Conservation (phyloP, 371 early-diverging fungal genomes). For the Mucor mucedo region DNA sequence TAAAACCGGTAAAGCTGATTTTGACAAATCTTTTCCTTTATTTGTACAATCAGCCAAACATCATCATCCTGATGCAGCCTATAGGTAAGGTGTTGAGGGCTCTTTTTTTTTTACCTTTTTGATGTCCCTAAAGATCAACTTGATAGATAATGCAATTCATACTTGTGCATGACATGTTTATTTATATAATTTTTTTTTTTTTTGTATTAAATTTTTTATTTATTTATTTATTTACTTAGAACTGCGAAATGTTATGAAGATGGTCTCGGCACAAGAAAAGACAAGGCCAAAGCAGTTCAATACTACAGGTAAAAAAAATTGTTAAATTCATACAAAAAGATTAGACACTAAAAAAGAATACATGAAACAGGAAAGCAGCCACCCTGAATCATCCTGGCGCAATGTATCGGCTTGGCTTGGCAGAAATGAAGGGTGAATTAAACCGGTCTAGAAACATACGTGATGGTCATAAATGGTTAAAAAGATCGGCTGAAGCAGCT, state of each 20-base stretch:
- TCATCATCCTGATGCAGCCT: constrained; percentile 69
- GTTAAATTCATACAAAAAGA: too few relatives aligned
- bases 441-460: constrained; percentile 52
- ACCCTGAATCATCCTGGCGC: constrained; percentile 72
- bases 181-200: background rate
- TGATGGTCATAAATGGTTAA: constrained; percentile 83
- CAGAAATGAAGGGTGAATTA: constrained; percentile 76
- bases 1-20: constrained; percentile 53
- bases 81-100: constrained; percentile 34
- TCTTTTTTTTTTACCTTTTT: too few relatives aligned
- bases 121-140: background rate
- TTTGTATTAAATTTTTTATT: background rate
- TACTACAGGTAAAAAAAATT: constrained; percentile 54
- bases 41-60: constrained; percentile 70
- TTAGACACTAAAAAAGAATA: too few relatives aligned
- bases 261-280: constrained; percentile 63
- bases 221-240: constrained; percentile 24
- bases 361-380: constrained; percentile 62
- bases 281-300: constrained; percentile 61
- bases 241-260: constrained; percentile 71
- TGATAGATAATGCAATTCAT: constrained; percentile 8
- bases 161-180: constrained; percentile 3
- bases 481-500: constrained; percentile 74
- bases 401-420: constrained; percentile 75
- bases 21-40: constrained; percentile 68